These are phyloP conservation scores for Mycena indigotica DNA, from an alignment of 768 basidiomycete species.

Conservation along the genomic window DNA sequence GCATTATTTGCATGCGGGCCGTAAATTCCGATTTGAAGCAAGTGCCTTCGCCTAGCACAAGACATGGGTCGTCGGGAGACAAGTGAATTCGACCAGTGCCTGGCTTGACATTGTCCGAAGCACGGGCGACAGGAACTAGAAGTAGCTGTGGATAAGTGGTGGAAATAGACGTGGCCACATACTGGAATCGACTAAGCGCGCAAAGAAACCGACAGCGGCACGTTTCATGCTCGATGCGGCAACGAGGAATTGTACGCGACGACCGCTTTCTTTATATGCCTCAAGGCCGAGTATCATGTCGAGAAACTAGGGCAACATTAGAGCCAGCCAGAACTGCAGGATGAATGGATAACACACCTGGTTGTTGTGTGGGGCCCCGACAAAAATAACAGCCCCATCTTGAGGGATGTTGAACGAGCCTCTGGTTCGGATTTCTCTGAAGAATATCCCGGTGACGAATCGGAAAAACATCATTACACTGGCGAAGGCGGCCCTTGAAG, in stretches of 20 bases:
- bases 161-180: background rate
- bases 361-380: slow-evolving; percentile 90
- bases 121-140: slow-evolving; percentile 81
- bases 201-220: slow-evolving; percentile 77
- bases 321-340: slow-evolving; percentile 11
- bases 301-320: slow-evolving; percentile 68
- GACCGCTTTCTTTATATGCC: slow-evolving; percentile 79
- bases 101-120: slow-evolving; percentile 79
- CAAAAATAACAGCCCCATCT: slow-evolving; percentile 90
- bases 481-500: slow-evolving; percentile 53
- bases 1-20: slow-evolving; percentile 82
- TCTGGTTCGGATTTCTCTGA: slow-evolving; percentile 91
- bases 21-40: slow-evolving; percentile 71
- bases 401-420: slow-evolving; percentile 94
- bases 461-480: slow-evolving; percentile 84
- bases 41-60: slow-evolving; percentile 84
- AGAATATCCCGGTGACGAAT: slow-evolving; percentile 88
- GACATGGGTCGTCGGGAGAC: slow-evolving; percentile 73
- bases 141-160: background rate
- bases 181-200: slow-evolving; percentile 79
- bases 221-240: slow-evolving; percentile 89
- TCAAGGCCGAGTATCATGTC: slow-evolving; percentile 85
- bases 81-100: slow-evolving; percentile 75
- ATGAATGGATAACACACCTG: slow-evolving; percentile 54
- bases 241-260: slow-evolving; percentile 83